Base-by-base conservation (phyloP, 768 basidiomycete species). In the Strobilomyces confusus region DNA sequence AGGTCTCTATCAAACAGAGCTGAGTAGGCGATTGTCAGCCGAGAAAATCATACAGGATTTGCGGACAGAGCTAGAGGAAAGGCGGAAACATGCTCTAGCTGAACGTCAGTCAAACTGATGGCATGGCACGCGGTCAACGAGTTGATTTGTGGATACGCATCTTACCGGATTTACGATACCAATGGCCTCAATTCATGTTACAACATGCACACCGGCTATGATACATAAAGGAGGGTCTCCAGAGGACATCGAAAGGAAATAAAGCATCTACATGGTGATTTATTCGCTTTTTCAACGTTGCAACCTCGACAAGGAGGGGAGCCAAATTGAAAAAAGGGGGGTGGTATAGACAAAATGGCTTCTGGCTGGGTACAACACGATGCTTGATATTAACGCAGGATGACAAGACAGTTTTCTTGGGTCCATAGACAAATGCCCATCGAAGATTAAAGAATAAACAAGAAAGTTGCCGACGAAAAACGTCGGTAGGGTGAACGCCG, bases 1-100 rank as follows among this genome's bases (percentile, higher is more conserved):
- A 63, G 60, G 58, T 19, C 56, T 60, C 22, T 67, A 65, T 58
- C 60, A 63, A 12, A 58, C 60, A 41, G 75, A 76, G 40, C 33
- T 69, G 44, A 58, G 47, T 26, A 62, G 57, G 41, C 72, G 73
- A 30, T 56, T 68, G 37, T 59, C 52, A 34, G 71, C 68, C 1
- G 73, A 75, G 51, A 48, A 58, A 50, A 55, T 49, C 25, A 53
- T 63, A 36, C 49, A 56, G 37, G 57, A 52, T 12, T 45, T 69
- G 47, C 62, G 52, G 26, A 36, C n/a, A 29, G 32, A 54, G 22
- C 22, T 62, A 41, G 48, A 51, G 19, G 33, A 44, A 30, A 49
- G n/a, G 22, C 52, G 34, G 25, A 29, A 41, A 14, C 34, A 49
- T 29, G 17, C 22, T 15, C 37, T 26, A 4, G 12, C 26, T 41